phyloP scores from a whole-genome alignment of 2,329 filamentous ascomycete genomes.

The Monosporascus sp. region DNA sequence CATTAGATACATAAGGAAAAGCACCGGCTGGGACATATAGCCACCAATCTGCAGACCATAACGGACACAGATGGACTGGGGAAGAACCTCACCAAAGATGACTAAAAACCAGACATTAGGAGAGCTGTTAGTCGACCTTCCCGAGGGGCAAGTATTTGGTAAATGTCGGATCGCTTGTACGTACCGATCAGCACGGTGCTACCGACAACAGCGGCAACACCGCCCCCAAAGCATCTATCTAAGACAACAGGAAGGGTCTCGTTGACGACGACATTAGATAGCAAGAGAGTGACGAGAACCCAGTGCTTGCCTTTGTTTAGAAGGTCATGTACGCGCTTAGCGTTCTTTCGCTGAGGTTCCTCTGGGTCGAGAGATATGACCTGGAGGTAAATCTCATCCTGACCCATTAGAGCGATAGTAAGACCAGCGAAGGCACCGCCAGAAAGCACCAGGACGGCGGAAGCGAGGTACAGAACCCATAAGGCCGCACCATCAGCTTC shows the following conservation, averaged over 20 bases:
- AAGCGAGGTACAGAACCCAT: constrained; percentile 77
- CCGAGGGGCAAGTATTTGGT: too few species aligned
- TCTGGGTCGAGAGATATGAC: constrained; percentile 83
- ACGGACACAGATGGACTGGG: constrained; percentile 92
- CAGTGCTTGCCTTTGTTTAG: constrained; percentile 91
- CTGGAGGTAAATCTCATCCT: constrained; percentile 95
- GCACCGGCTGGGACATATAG: constrained; percentile 83
- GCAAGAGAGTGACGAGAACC: constrained; percentile 88
- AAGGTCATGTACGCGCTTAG: constrained; percentile 71
- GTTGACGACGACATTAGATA: constrained; percentile 97
- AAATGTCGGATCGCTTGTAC: constrained; percentile 16
- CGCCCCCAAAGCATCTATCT: constrained; percentile 87
- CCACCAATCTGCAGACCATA: constrained; percentile 94
- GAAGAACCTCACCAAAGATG: constrained; percentile 95
- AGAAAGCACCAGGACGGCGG: constrained; percentile 73
- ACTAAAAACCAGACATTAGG: constrained; percentile 48
- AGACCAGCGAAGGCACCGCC: constrained; percentile 93
- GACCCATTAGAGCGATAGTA: constrained; percentile 72
- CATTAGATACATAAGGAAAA: constrained; percentile 86
- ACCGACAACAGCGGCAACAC: constrained; percentile 87
- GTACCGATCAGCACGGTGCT: constrained; percentile 91
- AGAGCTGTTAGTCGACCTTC: too few species aligned
- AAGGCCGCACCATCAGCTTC: constrained; percentile 57
- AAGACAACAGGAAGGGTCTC: constrained; percentile 93
- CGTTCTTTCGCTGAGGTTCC: constrained; percentile 81